phyloP scores from a whole-genome alignment of 2,329 filamentous ascomycete species.

The Incumbomyces delicatus region DNA sequence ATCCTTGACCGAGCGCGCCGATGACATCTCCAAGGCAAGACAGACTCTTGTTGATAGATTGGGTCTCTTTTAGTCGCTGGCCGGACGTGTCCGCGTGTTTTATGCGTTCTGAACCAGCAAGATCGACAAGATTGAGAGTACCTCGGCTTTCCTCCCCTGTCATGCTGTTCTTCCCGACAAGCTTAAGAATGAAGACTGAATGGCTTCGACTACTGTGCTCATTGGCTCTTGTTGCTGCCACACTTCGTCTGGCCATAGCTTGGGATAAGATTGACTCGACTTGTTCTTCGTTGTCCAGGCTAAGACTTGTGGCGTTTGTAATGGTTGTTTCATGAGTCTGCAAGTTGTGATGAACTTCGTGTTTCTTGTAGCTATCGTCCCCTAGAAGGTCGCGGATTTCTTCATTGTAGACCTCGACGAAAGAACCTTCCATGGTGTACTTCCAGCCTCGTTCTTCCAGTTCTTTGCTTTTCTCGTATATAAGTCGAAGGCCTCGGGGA shows the following conservation, averaged over 20 bases:
- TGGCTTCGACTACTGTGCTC: constrained; percentile 89
- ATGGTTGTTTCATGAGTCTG: constrained; percentile 71
- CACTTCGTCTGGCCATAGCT: constrained; percentile 77
- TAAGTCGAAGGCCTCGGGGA: constrained; percentile 81
- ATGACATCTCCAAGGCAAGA: constrained; percentile 92
- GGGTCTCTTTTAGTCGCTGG: constrained; percentile 82
- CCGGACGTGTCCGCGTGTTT: constrained; percentile 81
- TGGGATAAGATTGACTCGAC: constrained; percentile 71
- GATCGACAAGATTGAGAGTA: constrained; percentile 87
- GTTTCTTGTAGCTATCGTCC: constrained; percentile 69
- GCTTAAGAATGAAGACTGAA: constrained; percentile 82
- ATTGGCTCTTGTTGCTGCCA: constrained; percentile 95
- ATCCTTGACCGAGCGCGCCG: constrained; percentile 61
- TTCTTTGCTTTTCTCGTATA: constrained; percentile 76
- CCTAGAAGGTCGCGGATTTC: constrained; percentile 85
- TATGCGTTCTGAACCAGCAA: constrained; percentile 84
- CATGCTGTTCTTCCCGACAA: constrained; percentile 56
- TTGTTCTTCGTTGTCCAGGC: constrained; percentile 66
- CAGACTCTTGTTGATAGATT: constrained; percentile 93
- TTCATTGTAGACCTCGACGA: constrained; percentile 97
- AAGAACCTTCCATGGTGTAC: constrained; percentile 89
- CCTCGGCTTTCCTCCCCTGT: constrained; percentile 82
- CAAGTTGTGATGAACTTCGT: constrained; percentile 82
- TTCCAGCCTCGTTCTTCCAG: constrained; percentile 87
- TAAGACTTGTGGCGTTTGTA: constrained; percentile 66